Evolutionary conservation across 2,329 filamentous ascomycete species (phyloP), one percentile per base, ranked within the genome.

Genomic region (Bipolaris victoriae): DNA sequence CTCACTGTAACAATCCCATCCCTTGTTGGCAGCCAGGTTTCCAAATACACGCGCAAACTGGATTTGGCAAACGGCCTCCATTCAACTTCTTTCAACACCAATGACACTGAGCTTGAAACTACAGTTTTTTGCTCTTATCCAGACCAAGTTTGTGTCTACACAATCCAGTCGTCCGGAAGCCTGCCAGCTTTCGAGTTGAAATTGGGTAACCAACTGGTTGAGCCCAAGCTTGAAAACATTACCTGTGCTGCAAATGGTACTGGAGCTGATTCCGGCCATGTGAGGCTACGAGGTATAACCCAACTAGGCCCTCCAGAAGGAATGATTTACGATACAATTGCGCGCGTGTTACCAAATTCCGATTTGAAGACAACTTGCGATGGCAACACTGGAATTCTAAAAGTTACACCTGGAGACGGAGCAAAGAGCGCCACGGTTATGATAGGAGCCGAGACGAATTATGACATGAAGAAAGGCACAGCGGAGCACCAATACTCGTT

Each of bases 381-480:
- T 13, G 57, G 57, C 3, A 49, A 48, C 2, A 50, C 41, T 2
- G 60, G 56, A 5, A 49, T 55, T 2, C 22, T 72, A 20, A 49
- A 20, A 1, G 48, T 73, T 4, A 16, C 7, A 2, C 49, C 63
- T 10, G 10, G n/a, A 1, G 49, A 49, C 11, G 41, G 61, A 4
- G 61, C 71, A 5, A 69, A 57, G 2, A 66, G 62, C 9, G 40
- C 79, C 9, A 73, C 75, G 7, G 60, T 85, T 6, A 71, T 84
- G 0, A 65, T 84, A 15, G 77, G 78, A 1, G 75, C 75, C 2
- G 74, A 66, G 2, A 84, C 82, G 1, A 77, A 85, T 55, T 86
- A 82, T 52, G 81, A 85, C 46, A 72, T 80, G 51, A 79, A 73
- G 3, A 79, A 81, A 33, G 83, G 84, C 1, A 82, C 78, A 45